Conservation (phyloP, 306 rosid genomes). For the Phaseolus lunatus region DNA sequence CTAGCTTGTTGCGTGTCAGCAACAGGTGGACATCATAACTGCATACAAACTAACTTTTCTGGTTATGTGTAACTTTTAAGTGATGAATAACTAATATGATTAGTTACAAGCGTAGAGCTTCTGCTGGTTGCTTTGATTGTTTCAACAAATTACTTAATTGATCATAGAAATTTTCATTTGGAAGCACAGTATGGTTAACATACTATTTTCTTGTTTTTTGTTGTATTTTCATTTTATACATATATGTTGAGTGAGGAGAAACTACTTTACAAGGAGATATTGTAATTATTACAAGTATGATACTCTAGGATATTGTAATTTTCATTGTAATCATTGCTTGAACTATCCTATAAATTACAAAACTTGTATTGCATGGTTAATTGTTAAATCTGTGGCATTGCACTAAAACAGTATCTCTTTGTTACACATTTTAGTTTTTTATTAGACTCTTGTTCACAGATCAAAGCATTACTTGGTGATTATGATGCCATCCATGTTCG, state of each 20-base stretch:
- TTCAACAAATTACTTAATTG: not conserved
- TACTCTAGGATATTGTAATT: too few relatives aligned
- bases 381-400: slow-evolving; percentile 12
- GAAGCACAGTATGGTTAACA: not conserved
- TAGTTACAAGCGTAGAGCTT: not conserved
- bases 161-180: not conserved
- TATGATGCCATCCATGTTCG: slow-evolving; percentile 94
- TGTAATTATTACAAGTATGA: too few relatives aligned
- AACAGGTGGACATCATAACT: not conserved
- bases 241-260: too few relatives aligned
- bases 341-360: slow-evolving; percentile 24
- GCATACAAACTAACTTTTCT: too few relatives aligned
- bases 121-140: not conserved
- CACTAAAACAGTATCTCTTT: slow-evolving; percentile 18
- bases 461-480: slow-evolving; percentile 48
- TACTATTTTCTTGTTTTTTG: not conserved
- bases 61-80: not conserved
- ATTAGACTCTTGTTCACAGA: slow-evolving; percentile 34
- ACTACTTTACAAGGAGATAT: too few relatives aligned
- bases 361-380: slow-evolving; percentile 37
- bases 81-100: not conserved
- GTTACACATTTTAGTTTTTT: slow-evolving; percentile 18
- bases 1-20: slow-evolving; percentile 23
- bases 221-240: not conserved
- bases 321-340: too few relatives aligned